Conservation (phyloP, 495 filamentous ascomycete species). For the Xylaria flabelliformis region DNA sequence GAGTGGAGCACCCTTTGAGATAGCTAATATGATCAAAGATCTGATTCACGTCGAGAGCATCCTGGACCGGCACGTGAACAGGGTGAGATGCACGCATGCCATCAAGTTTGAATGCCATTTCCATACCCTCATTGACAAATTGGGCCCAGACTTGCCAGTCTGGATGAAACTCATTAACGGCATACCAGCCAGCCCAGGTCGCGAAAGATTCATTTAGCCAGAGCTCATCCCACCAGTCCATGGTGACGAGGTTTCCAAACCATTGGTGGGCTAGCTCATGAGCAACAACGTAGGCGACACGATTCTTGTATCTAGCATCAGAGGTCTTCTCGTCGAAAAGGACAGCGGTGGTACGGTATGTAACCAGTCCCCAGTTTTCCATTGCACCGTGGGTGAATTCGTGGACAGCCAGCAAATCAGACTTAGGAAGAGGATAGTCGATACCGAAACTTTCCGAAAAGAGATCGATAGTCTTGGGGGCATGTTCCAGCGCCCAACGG, state of each 20-base stretch:
- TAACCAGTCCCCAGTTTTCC: constrained; percentile 95
- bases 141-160: constrained; percentile 96
- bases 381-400: constrained; percentile 75
- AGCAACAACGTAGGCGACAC: constrained; percentile 92
- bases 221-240: constrained; percentile 92
- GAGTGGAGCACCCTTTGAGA: constrained; percentile 91
- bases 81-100: constrained; percentile 89
- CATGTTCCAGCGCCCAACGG: constrained; percentile 82
- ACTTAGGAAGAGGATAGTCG: constrained; percentile 95
- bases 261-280: constrained; percentile 98
- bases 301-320: constrained; percentile 84
- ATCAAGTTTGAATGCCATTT: constrained; percentile 89
- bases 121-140: constrained; percentile 91
- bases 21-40: constrained; percentile 97
- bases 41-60: constrained; percentile 92
- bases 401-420: constrained; percentile 93
- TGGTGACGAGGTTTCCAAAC: constrained; percentile 96
- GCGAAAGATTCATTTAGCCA: constrained; percentile 98
- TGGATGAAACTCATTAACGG: constrained; percentile 88
- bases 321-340: constrained; percentile 91
- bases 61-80: constrained; percentile 89
- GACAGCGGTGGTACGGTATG: constrained; percentile 91
- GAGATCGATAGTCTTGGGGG: constrained; percentile 87
- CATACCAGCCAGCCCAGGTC: constrained; percentile 97
- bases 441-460: constrained; percentile 94